These are phyloP conservation scores for Talaromyces thailandensis DNA, from an alignment of 495 filamentous ascomycete genomes.

Conservation along the genomic window DNA sequence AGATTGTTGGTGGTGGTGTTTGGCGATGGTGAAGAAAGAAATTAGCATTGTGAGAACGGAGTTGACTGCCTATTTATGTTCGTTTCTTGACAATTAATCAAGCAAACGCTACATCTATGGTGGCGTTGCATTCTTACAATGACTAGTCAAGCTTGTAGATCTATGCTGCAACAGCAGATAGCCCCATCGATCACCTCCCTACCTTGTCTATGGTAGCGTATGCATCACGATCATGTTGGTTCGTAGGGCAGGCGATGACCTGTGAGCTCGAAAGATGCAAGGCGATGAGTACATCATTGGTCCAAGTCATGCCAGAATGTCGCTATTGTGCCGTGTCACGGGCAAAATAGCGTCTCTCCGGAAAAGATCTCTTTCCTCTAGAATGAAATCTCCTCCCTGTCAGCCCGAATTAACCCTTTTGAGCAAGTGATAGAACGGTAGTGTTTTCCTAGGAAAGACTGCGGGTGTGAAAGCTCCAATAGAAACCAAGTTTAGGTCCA, in stretches of 20 bases:
- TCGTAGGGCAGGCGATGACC: neutral
- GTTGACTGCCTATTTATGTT: neutral
- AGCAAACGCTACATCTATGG: neutral
- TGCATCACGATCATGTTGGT: neutral
- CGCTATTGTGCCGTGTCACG: neutral
- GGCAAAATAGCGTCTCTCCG: neutral
- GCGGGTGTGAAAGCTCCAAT: neutral
- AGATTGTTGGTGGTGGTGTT: neutral
- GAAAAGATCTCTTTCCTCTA: neutral
- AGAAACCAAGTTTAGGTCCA: neutral
- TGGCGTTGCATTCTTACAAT: neutral
- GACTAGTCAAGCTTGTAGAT: neutral
- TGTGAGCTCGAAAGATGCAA: neutral
- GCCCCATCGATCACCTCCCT: neutral
- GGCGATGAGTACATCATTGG: neutral
- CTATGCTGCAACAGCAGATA: neutral
- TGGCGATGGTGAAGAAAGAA: neutral
- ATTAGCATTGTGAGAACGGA: neutral
- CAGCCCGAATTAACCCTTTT: neutral
- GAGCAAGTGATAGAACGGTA: neutral
- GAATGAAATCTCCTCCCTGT: neutral
- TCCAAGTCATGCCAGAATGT: neutral
- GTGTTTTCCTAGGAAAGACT: neutral
- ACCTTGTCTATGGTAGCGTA: neutral
- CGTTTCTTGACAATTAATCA: neutral